These are phyloP conservation scores for Colletotrichum neosansevieriae DNA, from an alignment of 2,329 filamentous ascomycete genomes.

Conservation along the genomic window DNA sequence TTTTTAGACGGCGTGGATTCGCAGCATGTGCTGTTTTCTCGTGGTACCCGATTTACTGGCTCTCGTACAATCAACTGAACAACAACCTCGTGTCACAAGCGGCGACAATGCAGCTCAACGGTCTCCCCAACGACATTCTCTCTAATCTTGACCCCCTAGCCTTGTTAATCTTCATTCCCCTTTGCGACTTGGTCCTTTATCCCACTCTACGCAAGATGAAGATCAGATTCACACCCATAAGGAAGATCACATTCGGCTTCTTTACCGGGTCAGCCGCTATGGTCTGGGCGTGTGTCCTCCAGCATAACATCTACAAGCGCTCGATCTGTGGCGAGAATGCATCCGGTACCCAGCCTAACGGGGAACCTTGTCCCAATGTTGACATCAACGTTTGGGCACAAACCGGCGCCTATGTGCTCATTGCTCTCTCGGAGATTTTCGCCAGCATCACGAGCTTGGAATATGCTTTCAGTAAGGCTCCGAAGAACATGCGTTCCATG, in stretches of 20 bases:
- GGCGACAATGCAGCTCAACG: constrained; percentile 73
- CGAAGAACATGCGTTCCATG: constrained; percentile 80
- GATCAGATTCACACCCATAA: constrained; percentile 80
- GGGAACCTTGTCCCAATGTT: constrained; percentile 57
- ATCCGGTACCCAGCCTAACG: constrained; percentile 43
- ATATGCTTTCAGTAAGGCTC: constrained; percentile 82
- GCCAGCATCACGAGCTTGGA: constrained; percentile 71
- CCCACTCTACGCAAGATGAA: constrained; percentile 73
- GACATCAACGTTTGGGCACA: constrained; percentile 74
- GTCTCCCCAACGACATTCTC: constrained; percentile 82
- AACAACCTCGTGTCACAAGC: constrained; percentile 74
- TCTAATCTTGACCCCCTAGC: constrained; percentile 83
- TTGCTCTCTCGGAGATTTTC: constrained; percentile 63
- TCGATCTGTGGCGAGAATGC: constrained; percentile 66
- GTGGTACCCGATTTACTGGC: constrained; percentile 75
- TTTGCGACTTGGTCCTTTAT: constrained; percentile 74
- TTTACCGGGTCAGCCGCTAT: constrained; percentile 71
- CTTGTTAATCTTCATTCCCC: constrained; percentile 84
- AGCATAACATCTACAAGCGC: constrained; percentile 73
- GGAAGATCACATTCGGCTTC: constrained; percentile 79
- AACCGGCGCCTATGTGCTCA: constrained; percentile 61
- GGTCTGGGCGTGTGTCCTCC: constrained; percentile 65
- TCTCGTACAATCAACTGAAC: constrained; percentile 64
- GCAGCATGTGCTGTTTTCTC: constrained; percentile 76
- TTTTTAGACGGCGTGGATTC: constrained; percentile 67